These are phyloP conservation scores for Leccinum solheimii DNA, from an alignment of 1,284 basidiomycete species.

Conservation along the genomic window DNA sequence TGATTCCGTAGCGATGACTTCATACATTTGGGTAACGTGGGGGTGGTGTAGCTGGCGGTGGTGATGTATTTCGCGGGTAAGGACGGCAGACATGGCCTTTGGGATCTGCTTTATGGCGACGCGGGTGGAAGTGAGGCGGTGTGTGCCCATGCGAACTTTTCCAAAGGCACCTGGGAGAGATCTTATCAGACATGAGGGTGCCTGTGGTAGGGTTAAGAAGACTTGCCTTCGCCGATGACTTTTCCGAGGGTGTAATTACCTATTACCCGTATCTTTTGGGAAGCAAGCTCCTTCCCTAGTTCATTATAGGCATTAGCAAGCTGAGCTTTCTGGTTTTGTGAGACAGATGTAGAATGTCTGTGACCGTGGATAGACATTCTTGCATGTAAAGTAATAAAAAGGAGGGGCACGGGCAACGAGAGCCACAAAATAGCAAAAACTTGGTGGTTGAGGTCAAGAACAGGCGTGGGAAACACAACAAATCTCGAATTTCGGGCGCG, in stretches of 20 bases:
- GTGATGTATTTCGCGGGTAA: conserved; percentile 98
- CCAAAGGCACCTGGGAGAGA: conserved; percentile 77
- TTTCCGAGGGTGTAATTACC: conserved; percentile 96
- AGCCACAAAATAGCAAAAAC: conserved; percentile 30
- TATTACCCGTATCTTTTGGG: conserved; percentile 85
- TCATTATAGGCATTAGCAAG: conserved; percentile 96
- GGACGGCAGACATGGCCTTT: conserved; percentile 83
- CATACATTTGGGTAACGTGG: conserved; percentile 93
- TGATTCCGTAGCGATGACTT: conserved; percentile 95
- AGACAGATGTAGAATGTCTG: conserved; percentile 63
- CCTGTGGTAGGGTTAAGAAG: conserved; percentile 16
- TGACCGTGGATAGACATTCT: conserved; percentile 52
- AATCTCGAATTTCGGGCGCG: neutral
- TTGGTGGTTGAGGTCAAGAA: conserved; percentile 12
- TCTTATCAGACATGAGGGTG: conserved; percentile 30
- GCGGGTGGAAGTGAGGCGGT: conserved; percentile 84
- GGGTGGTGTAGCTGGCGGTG: conserved; percentile 96
- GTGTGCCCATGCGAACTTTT: conserved; percentile 90
- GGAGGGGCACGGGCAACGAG: conserved; percentile 42
- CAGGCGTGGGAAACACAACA: conserved; percentile 35
- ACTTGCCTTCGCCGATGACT: conserved; percentile 92
- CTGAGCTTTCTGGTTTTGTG: conserved; percentile 80
- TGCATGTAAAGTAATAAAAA: conserved; percentile 43
- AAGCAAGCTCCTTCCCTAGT: conserved; percentile 91
- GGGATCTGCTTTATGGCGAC: conserved; percentile 99